Evolutionary conservation across 164 flowering plant species (phyloP).

Genomic region (Vitis rotundifolia): DNA sequence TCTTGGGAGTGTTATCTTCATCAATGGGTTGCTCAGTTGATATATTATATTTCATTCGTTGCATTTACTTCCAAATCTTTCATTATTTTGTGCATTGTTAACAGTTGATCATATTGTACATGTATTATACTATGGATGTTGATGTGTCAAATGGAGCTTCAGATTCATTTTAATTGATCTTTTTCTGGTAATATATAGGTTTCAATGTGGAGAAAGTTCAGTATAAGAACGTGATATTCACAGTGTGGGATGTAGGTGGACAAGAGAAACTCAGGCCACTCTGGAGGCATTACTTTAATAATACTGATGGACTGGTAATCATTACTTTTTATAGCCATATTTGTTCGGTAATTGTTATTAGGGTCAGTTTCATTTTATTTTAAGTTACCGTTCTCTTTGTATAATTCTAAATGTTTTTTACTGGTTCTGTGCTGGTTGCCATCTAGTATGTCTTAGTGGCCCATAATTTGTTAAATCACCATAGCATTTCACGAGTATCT

Average conservation of each 20-base stretch:
- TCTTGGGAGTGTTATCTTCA: no score
- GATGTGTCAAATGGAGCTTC: neutral
- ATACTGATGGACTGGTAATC: conserved; percentile 95
- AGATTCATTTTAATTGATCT: neutral
- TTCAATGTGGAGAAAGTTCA: conserved; percentile 99
- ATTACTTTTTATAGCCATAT: neutral
- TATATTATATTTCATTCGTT: neutral
- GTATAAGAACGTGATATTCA: conserved; percentile 93
- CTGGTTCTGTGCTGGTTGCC: neutral
- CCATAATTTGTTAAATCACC: neutral
- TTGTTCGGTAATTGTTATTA: neutral
- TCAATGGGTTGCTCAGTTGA: no score
- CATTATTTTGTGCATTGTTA: neutral
- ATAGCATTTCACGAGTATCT: no score
- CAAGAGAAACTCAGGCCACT: conserved; percentile 96
- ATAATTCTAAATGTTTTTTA: neutral
- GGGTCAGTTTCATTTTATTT: no score
- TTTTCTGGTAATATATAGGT: conserved; percentile 45
- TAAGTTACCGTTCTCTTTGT: no score
- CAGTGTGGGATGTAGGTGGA: conserved; percentile 99
- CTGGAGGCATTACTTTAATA: conserved; percentile 98
- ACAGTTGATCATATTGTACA: no score
- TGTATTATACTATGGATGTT: no score
- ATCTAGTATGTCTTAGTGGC: neutral
- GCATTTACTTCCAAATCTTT: neutral